Conservation (phyloP, 1,139 yeast species). For the Kurtzmaniella quercitrusa region DNA sequence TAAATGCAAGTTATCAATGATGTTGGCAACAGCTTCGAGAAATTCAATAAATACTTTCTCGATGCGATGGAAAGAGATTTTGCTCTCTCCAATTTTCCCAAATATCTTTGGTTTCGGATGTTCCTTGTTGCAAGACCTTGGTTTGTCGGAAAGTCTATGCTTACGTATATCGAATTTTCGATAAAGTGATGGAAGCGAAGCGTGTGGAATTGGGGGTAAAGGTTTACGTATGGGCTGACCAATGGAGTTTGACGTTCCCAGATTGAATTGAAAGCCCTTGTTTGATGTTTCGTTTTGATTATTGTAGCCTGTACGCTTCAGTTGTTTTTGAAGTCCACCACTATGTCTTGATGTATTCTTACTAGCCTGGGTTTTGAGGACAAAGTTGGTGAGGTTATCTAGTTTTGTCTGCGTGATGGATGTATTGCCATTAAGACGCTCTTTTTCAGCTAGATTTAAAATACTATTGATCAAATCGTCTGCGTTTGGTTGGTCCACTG, state of each 20-base stretch:
- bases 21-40: constrained; percentile 37
- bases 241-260: too few species aligned
- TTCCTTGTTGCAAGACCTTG: neutral
- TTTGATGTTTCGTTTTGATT: neutral
- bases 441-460: constrained; percentile 28
- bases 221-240: neutral
- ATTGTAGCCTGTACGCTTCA: neutral
- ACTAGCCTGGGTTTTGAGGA: constrained; percentile 7
- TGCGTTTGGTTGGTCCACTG: constrained; percentile 9
- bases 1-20: constrained; percentile 43
- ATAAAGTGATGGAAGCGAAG: neutral
- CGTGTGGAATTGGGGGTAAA: neutral
- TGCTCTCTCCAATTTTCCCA: constrained; percentile 5
- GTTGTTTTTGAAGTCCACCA: too few species aligned
- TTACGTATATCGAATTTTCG: constrained; percentile 10
- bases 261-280: too few species aligned
- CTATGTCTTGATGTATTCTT: neutral
- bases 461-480: constrained; percentile 26
- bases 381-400: constrained; percentile 21
- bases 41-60: constrained; percentile 29
- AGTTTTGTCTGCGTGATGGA: constrained; percentile 32
- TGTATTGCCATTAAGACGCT: constrained; percentile 30
- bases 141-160: constrained; percentile 17
- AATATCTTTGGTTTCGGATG: neutral
- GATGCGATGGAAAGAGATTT: constrained; percentile 23